Conservation (phyloP, 2,329 filamentous ascomycete genomes). For the Chrysoporthe deuterocubensis region DNA sequence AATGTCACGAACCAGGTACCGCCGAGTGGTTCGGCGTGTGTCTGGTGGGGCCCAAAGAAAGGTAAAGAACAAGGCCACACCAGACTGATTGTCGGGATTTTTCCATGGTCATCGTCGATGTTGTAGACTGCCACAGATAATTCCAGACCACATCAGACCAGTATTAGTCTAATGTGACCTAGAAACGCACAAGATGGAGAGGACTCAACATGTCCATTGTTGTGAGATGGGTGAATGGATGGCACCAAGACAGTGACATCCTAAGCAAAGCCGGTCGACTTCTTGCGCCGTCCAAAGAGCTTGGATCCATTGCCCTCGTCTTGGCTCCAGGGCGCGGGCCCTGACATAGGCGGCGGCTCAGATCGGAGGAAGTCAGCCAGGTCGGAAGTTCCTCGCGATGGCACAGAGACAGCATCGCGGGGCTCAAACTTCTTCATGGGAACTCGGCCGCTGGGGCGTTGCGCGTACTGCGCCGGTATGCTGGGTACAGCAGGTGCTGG, state of each 20-base stretch:
- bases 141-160: too few species aligned
- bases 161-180: background rate
- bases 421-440: constrained; percentile 64
- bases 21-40: background rate
- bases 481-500: constrained; percentile 32
- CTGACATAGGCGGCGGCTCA: constrained; percentile 57
- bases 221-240: background rate
- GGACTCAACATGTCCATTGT: background rate
- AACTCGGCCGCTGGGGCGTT: constrained; percentile 41
- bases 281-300: constrained; percentile 28
- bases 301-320: constrained; percentile 16
- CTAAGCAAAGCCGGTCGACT: constrained; percentile 24
- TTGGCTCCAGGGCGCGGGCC: constrained; percentile 11
- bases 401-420: constrained; percentile 51
- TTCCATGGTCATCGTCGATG: background rate
- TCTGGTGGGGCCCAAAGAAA: too few species aligned
- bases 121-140: background rate
- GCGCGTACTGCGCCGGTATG: constrained; percentile 20
- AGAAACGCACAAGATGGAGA: background rate
- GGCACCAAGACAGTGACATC: background rate
- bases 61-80: background rate
- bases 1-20: background rate
- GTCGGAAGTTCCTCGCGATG: constrained; percentile 61
- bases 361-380: constrained; percentile 76
- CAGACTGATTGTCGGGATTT: background rate